Base-by-base conservation (phyloP, 768 basidiomycete genomes). In the Hygrocybe coccinea region DNA sequence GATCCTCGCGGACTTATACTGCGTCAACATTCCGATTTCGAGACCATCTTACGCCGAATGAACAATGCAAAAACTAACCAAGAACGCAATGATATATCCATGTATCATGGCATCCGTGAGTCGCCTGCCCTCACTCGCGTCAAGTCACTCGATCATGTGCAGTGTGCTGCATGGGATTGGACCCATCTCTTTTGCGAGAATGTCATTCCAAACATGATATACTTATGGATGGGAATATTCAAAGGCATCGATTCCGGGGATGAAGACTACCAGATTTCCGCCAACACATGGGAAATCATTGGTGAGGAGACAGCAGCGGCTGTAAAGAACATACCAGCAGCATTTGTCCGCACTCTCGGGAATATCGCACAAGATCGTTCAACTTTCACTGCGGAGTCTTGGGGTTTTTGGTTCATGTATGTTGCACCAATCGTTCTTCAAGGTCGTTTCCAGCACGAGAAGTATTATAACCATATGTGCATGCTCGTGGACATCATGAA, bases 111-210 rank as follows among this genome's bases (percentile, higher is more conserved):
- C 4, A 67, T 74, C 55, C 67, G 68, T 22, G 67, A 64, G 14
- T 17, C 59, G 8, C 62, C 74, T 1, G 54, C 67, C 0, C 63
- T 76, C 17, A 38, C 54, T 3, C 24, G 55, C 0, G 65, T 76
- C 1, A 46, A 56, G 0, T 73, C 70, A 0, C 50, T 74, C 17
- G 56, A 66, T 22, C 67, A 67, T 60, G 65, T 74, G 11, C 7
- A 50, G n/a, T 68, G 67, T 0, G 62, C 70, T 4, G 75, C 76
- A 0, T 74, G 69, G 60, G 78, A 79, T 52, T 73, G 70, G 56
- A 78, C 80, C 73, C 79, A 81, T 44, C 62, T 74, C 0, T 56
- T 79, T 22, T 70, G 66, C 39, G 76, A 79, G 55, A 79, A 80
- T 54, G 56, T 75, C 2, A 57, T 75, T 8, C 63, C 60, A 6